Conservation (phyloP, 2,329 filamentous ascomycete species). For the Epichloe uncinata region DNA sequence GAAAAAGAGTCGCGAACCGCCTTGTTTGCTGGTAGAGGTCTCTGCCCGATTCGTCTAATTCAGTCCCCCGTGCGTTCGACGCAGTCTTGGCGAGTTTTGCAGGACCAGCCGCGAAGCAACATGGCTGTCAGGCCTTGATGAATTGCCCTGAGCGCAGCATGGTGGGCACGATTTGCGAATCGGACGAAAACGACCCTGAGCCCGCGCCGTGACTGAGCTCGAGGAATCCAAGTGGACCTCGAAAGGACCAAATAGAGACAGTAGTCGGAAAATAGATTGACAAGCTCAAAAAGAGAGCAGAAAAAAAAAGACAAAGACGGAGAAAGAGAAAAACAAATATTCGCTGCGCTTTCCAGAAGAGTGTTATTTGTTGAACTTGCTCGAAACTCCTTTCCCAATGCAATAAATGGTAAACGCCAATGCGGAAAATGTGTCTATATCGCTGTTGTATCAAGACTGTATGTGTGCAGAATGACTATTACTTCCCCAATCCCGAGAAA, state of each 20-base stretch:
- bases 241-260: background rate
- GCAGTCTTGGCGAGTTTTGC: background rate
- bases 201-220: background rate
- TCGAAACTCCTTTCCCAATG: conserved; percentile 30
- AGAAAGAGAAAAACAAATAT: conserved; percentile 16
- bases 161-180: background rate
- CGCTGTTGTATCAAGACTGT: conserved; percentile 21
- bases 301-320: conserved; percentile 15
- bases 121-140: background rate
- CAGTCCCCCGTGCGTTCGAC: conserved; percentile 34
- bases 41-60: conserved; percentile 35
- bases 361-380: conserved; percentile 23
- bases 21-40: conserved; percentile 26
- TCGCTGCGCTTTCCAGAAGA: conserved; percentile 13
- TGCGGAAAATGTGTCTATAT: conserved; percentile 21
- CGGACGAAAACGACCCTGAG: background rate
- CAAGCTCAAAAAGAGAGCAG: conserved; percentile 12
- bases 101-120: background rate
- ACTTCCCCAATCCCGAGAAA: background rate
- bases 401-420: conserved; percentile 24
- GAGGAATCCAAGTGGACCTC: conserved; percentile 10
- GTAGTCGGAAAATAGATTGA: too few relatives aligned
- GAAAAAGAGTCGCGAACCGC: conserved; percentile 27
- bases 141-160: background rate
- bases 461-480: background rate